Evolutionary conservation across 2,329 filamentous ascomycete genomes (phyloP), one percentile per base, ranked within the genome.

Genomic region (Capronia americana): DNA sequence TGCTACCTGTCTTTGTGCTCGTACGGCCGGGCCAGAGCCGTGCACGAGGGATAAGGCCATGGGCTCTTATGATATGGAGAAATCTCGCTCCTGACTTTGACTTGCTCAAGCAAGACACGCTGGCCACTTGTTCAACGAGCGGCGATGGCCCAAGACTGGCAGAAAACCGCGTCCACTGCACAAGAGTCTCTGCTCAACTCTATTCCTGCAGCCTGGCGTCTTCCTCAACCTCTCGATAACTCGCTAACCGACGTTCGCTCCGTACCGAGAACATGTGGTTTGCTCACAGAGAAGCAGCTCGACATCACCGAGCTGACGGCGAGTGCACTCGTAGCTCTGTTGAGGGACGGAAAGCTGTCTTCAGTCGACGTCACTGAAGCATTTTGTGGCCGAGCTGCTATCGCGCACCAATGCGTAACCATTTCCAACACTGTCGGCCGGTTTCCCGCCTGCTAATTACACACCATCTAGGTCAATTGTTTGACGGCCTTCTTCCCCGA

Each of bases 361-460:
- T 77, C 80, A 30, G 77, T 76, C 0, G 73, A 77, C 17, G 83
- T 87, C 2, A 81, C 79, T 2, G 81, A 79, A 44, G 86, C 85
- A 1, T 88, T 87, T 73, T 76, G 87, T 51, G 78, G 83, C 54
- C 78, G 86, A 48, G 86, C 86, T 17, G 84, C 75, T 6, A 74
- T 87, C 26, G 85, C 85, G 1, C 68, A 70, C 55, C 65, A 70
- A 54, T 61, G 58, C 41, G 68, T 66, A 57, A 65, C 61, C 20
- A 17, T 41, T n/a, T 26, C 17, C 24, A 17, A 10, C 26, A 10
- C 23, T 30, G 28, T 30, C 24, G 32, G 26, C 12, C 12, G 26
- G 57, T 11, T 7, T 26, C 24, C 20, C 34, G 46, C 32, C 44
- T 14, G 24, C 48, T 61, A 34, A 51, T 61, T 12, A 61, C 28